A percentile compares a stretch with the other conserved stretches of the same genome.
Evolutionary conservation across 495 filamentous ascomycete genomes (phyloP).

Genomic region (Neurospora tetrasperma): DNA sequence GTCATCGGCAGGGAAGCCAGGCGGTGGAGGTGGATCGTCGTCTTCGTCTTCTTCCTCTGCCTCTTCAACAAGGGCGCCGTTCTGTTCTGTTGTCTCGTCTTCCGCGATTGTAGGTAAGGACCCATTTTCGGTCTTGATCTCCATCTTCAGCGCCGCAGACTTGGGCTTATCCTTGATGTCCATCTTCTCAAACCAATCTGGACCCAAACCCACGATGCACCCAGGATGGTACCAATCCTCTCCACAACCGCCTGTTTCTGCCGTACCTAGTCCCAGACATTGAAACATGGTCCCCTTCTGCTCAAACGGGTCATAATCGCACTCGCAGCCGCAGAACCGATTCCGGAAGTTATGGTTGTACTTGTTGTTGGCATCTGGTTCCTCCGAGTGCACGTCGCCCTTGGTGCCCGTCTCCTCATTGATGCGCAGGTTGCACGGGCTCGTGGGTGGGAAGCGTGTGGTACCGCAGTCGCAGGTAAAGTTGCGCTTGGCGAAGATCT

Average conservation of each 20-base stretch:
- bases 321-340: conserved; percentile 80
- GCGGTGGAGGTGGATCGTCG: conserved; percentile 51
- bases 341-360: conserved; percentile 96
- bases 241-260: conserved; percentile 77
- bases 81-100: conserved; percentile 16
- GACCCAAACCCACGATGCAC: conserved; percentile 72
- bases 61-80: conserved; percentile 11
- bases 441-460: conserved; percentile 56
- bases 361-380: conserved; percentile 60
- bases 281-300: conserved; percentile 99
- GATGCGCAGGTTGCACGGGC: conserved; percentile 67
- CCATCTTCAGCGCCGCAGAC: conserved; percentile 5
- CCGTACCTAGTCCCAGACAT: conserved; percentile 75
- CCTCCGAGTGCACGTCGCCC: conserved; percentile 64
- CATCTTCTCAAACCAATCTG: conserved; percentile 46
- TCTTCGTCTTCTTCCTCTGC: conserved; percentile 30
- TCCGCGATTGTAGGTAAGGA: conserved; percentile 32
- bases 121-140: conserved; percentile 2
- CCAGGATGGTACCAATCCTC: conserved; percentile 99
- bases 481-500: conserved; percentile 90
- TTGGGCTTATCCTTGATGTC: conserved; percentile 24
- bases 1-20: conserved; percentile 80
- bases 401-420: conserved; percentile 64
- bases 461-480: conserved; percentile 98
- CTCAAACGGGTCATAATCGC: conserved; percentile 71